Conservation (phyloP, 495 filamentous ascomycete species). For the Rostrohypoxylon terebratum region DNA sequence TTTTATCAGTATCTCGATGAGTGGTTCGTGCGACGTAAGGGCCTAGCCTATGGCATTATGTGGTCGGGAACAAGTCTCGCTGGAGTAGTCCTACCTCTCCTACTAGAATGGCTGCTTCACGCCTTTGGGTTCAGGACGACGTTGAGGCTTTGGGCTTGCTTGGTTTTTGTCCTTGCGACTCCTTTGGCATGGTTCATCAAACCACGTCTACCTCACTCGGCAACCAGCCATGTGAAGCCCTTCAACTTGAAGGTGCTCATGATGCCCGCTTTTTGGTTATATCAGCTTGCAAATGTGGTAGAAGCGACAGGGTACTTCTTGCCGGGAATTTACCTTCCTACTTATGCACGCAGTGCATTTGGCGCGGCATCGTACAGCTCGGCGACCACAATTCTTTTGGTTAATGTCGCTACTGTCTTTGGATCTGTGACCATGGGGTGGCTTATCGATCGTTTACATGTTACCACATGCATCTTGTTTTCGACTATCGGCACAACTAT, state of each 20-base stretch:
- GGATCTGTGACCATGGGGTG: constrained; percentile 67
- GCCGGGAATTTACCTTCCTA: constrained; percentile 70
- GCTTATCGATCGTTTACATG: constrained; percentile 68
- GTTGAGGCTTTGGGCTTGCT: constrained; percentile 59
- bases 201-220: constrained; percentile 63
- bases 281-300: constrained; percentile 65
- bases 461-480: constrained; percentile 68
- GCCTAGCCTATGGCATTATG: constrained; percentile 64
- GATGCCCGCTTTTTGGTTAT: constrained; percentile 60
- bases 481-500: constrained; percentile 68
- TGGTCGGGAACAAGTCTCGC: constrained; percentile 62
- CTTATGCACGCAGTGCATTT: constrained; percentile 56
- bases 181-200: constrained; percentile 67
- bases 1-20: constrained; percentile 55
- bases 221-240: constrained; percentile 49
- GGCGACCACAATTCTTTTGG: constrained; percentile 64
- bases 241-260: constrained; percentile 61
- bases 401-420: constrained; percentile 66
- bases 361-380: constrained; percentile 52
- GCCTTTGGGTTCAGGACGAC: constrained; percentile 66
- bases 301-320: constrained; percentile 72
- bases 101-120: constrained; percentile 57
- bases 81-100: constrained; percentile 56
- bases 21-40: constrained; percentile 64
- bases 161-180: constrained; percentile 57